Percentiles rank a stretch among this genome's conserved stretches.
Evolutionary conservation across 192 early-diverging fungal species (phyloP).

Genomic region (Glomus cerebriforme): DNA sequence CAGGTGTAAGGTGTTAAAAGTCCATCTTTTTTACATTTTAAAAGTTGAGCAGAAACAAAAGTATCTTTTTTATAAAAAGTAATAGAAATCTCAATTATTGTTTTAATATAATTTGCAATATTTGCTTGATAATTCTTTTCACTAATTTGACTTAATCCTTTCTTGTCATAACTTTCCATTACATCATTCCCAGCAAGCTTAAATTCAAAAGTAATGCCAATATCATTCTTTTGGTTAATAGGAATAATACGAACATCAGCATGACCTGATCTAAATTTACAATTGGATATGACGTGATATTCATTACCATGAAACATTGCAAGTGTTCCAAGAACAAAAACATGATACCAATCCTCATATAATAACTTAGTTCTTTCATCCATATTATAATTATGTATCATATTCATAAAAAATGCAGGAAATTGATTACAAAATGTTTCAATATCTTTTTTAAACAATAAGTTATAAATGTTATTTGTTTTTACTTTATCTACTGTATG

Average conservation of each 20-base stretch:
- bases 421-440: neutral
- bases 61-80: neutral
- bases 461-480: neutral
- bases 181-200: neutral
- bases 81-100: neutral
- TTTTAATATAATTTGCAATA: neutral
- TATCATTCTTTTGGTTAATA: neutral
- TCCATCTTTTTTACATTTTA: neutral
- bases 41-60: neutral
- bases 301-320: too few relatives aligned
- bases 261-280: neutral
- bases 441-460: too few relatives aligned
- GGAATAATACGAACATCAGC: constrained; percentile 12
- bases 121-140: neutral
- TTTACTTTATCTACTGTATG: neutral
- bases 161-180: neutral
- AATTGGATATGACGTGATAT: neutral
- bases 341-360: too few relatives aligned
- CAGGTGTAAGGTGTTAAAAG: neutral
- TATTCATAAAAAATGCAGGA: neutral
- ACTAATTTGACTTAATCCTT: neutral
- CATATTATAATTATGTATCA: neutral
- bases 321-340: too few relatives aligned
- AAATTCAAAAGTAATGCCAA: constrained; percentile 5
- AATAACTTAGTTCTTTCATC: neutral